Evolutionary conservation across 495 filamentous ascomycete species (phyloP).

Genomic region (Penicillium riverlandense): DNA sequence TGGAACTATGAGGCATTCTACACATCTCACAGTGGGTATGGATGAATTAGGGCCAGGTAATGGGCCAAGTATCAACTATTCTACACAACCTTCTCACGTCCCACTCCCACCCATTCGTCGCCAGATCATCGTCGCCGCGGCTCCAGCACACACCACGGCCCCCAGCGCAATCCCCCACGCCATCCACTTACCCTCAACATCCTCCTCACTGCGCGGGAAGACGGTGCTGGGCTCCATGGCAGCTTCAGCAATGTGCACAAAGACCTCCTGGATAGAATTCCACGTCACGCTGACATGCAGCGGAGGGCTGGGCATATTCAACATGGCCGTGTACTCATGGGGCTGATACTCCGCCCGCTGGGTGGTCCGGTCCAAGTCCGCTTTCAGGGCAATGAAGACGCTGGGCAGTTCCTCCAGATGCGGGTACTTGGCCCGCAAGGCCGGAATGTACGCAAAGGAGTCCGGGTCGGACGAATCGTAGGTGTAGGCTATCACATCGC

Average conservation of each 20-base stretch:
- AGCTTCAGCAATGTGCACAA: constrained; percentile 82
- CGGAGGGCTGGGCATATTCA: constrained; percentile 71
- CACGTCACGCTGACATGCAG: constrained; percentile 91
- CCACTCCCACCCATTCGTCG: constrained; percentile 40
- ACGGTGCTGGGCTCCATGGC: constrained; percentile 82
- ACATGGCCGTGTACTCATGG: constrained; percentile 75
- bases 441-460: constrained; percentile 84
- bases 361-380: constrained; percentile 88
- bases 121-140: constrained; percentile 77
- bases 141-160: constrained; percentile 69
- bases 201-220: constrained; percentile 79
- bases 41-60: not conserved
- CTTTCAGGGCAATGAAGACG: constrained; percentile 88
- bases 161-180: constrained; percentile 79
- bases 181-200: constrained; percentile 71
- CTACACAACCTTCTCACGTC: constrained; percentile 6
- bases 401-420: constrained; percentile 82
- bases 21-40: not conserved
- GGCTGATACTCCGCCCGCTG: constrained; percentile 88
- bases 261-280: constrained; percentile 84
- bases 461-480: constrained; percentile 96
- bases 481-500: constrained; percentile 88
- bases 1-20: too few relatives aligned
- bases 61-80: too few relatives aligned
- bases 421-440: constrained; percentile 68